Percentiles rank a stretch among this genome's conserved stretches.
Conservation (phyloP, 2,329 filamentous ascomycete species). For the Venturiaceae sp. region DNA sequence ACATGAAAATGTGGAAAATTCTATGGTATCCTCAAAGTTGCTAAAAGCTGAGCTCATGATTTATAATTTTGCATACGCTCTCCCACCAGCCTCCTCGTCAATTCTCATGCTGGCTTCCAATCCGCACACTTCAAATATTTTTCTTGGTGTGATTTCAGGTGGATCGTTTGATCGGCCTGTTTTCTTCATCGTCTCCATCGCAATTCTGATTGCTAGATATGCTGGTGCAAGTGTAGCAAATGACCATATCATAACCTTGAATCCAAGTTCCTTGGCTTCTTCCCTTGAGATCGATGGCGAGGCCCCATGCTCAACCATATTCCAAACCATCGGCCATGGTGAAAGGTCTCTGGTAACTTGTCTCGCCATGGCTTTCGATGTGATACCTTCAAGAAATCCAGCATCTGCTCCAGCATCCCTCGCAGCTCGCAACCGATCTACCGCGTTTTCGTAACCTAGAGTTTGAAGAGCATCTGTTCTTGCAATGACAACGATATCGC, state of each 20-base stretch:
- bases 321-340: constrained; percentile 43
- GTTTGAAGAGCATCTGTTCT: constrained; percentile 52
- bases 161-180: constrained; percentile 28
- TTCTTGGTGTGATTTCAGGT: constrained; percentile 36
- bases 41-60: too few species aligned
- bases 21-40: too few species aligned
- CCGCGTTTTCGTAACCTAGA: constrained; percentile 47
- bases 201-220: constrained; percentile 31
- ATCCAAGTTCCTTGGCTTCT: constrained; percentile 47
- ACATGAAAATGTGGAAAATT: background rate
- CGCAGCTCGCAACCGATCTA: constrained; percentile 41
- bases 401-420: constrained; percentile 48
- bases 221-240: constrained; percentile 39
- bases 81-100: constrained; percentile 35
- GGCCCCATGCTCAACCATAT: constrained; percentile 47
- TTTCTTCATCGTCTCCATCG: constrained; percentile 27
- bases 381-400: constrained; percentile 50
- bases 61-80: constrained; percentile 11
- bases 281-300: constrained; percentile 43
- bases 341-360: constrained; percentile 37
- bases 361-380: constrained; percentile 38
- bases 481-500: constrained; percentile 55
- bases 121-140: constrained; percentile 43
- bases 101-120: constrained; percentile 41
- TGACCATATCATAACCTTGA: constrained; percentile 50